phyloP scores from a whole-genome alignment of 768 basidiomycete genomes.

The Tephrocybe sp. region DNA sequence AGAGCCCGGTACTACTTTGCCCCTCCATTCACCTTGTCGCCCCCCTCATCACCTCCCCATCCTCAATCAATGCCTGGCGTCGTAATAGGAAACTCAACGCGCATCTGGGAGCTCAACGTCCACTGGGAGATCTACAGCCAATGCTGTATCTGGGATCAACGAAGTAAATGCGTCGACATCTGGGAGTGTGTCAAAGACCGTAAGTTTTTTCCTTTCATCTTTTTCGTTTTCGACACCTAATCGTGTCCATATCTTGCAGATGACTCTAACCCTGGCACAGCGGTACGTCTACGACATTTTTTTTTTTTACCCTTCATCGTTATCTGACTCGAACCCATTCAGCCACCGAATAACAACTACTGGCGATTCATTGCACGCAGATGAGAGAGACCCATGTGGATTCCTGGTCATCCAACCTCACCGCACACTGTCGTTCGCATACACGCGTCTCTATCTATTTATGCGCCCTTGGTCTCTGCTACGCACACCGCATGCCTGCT shows the following conservation, averaged over 20 bases:
- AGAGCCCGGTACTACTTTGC: slow-evolving; percentile 1
- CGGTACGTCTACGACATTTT: slow-evolving; percentile 23
- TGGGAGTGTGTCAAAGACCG: slow-evolving; percentile 75
- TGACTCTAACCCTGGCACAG: slow-evolving; percentile 53
- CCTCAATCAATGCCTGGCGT: slow-evolving; percentile 32
- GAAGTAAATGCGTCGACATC: slow-evolving; percentile 64
- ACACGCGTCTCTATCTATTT: slow-evolving; percentile 12
- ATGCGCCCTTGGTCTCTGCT: slow-evolving; percentile 4
- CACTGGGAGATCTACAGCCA: slow-evolving; percentile 65
- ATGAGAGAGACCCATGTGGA: slow-evolving; percentile 19
- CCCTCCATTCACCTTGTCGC: background rate
- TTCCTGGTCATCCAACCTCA: slow-evolving; percentile 1
- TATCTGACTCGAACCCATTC: slow-evolving; percentile 11
- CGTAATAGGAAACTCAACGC: slow-evolving; percentile 62
- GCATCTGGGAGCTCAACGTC: slow-evolving; percentile 68
- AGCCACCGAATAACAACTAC: slow-evolving; percentile 41
- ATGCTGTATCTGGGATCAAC: slow-evolving; percentile 70
- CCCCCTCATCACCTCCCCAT: background rate
- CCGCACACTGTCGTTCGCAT: slow-evolving; percentile 14
- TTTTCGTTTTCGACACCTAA: slow-evolving; percentile 4
- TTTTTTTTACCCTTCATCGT: slow-evolving; percentile 2
- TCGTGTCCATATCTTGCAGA: slow-evolving; percentile 33
- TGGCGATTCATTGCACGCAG: slow-evolving; percentile 49
- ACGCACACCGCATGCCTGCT: background rate
- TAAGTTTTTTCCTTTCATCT: slow-evolving; percentile 33